Conservation (phyloP, 1,284 basidiomycete genomes). For the Exobasidium cylindrosporum region DNA sequence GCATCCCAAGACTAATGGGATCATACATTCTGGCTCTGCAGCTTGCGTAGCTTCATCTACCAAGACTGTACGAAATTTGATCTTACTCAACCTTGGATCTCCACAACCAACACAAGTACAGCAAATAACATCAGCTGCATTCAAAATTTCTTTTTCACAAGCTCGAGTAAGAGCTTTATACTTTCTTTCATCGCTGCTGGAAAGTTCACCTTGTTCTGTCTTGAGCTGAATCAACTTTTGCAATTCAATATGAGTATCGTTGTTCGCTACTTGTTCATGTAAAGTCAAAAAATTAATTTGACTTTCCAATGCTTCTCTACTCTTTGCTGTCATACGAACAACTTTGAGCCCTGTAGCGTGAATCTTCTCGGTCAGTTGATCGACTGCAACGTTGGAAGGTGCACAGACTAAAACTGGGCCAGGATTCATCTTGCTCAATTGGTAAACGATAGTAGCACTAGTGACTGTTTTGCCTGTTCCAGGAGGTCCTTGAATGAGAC, state of each 20-base stretch:
- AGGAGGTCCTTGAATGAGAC: slow-evolving; percentile 89
- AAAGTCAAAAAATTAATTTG: slow-evolving; percentile 88
- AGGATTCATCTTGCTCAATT: slow-evolving; percentile 98
- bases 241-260: slow-evolving; percentile 69
- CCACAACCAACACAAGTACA: slow-evolving; percentile 97
- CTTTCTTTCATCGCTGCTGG: slow-evolving; percentile 92
- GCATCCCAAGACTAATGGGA: slow-evolving; percentile 93
- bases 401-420: slow-evolving; percentile 98
- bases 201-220: slow-evolving; percentile 94
- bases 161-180: slow-evolving; percentile 92
- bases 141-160: slow-evolving; percentile 94
- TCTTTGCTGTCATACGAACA: slow-evolving; percentile 94
- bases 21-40: slow-evolving; percentile 98
- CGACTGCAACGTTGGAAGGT: slow-evolving; percentile 98
- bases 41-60: slow-evolving; percentile 99
- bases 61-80: slow-evolving; percentile 96
- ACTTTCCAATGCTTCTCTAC: slow-evolving; percentile 92
- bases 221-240: slow-evolving; percentile 97
- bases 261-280: slow-evolving; percentile 95
- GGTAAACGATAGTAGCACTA: slow-evolving; percentile 98
- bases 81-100: slow-evolving; percentile 87
- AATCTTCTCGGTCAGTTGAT: slow-evolving; percentile 98
- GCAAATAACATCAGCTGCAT: slow-evolving; percentile 95
- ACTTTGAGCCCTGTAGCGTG: slow-evolving; percentile 95
- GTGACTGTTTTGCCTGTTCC: slow-evolving; percentile 99